Evolutionary conservation across 257 asterid genomes (phyloP), one percentile per base, ranked within the genome.

Genomic region (Scutellaria minor): DNA sequence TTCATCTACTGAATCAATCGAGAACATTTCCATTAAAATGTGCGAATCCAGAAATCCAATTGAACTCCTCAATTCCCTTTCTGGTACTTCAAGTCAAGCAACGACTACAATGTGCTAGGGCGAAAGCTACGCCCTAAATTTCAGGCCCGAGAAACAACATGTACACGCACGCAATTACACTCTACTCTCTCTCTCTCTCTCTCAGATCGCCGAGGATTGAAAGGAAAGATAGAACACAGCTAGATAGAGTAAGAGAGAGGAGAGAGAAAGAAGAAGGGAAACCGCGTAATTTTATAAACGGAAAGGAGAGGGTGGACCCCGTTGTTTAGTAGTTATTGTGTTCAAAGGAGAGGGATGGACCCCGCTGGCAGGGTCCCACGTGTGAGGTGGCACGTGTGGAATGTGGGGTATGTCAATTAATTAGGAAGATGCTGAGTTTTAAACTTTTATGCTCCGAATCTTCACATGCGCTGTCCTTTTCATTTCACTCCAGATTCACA

Each of bases 1-100:
- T 7, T 78, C 66, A 54, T 90, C 98, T 27, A 92, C 63, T 31
- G 85, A 83, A 87, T 88, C 95, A 67, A 87, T 48, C 9, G 86
- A 62, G 78, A 79, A 56, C 97, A 88, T 92, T 78, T 55, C 63
- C 22, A 44, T 50, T 12, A 61, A 71, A 74, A 75, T 72, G 83
- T 68, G 15, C 53, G 61, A 44, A 50, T 24, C 73, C 65, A 37
- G 1, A 66, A 45, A 61, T 73, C 64, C 51, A 20, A 13, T 24
- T 66, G 31, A 20, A 31, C 59, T 8, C 68, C 66, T 57, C 61
- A 45, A 61, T 66, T 53, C 59, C 24, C 66, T 7, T 24, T 2
- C 58, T n/a, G 56, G 53, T 50, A 68, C 68, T 47, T 15, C 22
- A 72, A 75, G 58, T 52, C 62, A 55, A 75, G 54, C 48, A 50